phyloP scores from a whole-genome alignment of 106 monocot species.

The Platanthera guangdongensis region DNA sequence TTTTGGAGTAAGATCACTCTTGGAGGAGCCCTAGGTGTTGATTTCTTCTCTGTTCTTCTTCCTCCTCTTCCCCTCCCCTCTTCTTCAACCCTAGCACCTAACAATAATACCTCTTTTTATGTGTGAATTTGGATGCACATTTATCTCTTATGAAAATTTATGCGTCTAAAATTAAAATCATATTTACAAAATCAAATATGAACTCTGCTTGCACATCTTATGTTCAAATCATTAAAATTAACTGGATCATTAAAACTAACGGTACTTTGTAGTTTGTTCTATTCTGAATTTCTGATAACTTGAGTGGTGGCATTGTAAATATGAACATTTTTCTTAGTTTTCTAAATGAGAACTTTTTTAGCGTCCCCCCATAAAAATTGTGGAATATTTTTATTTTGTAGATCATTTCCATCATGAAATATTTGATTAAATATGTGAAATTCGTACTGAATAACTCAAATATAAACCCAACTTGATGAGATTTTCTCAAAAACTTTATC shows the following conservation, averaged over 20 bases:
- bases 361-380: not conserved
- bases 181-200: not conserved
- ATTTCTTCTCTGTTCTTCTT: no score
- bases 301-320: not conserved
- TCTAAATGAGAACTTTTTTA: not conserved
- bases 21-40: no score
- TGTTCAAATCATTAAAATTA: not conserved
- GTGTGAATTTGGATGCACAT: not conserved
- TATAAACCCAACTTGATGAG: not conserved
- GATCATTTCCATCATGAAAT: not conserved
- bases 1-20: no score
- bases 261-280: not conserved
- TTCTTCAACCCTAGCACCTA: no score
- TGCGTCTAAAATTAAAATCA: not conserved
- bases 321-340: not conserved
- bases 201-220: not conserved
- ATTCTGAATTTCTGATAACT: not conserved
- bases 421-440: not conserved
- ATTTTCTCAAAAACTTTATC: not conserved
- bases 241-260: not conserved
- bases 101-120: no score
- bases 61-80: no score
- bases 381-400: not conserved
- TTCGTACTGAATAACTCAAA: not conserved
- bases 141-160: not conserved